Evolutionary conservation across 148 eudicot genomes (phyloP).

Genomic region (Spergularia marina): DNA sequence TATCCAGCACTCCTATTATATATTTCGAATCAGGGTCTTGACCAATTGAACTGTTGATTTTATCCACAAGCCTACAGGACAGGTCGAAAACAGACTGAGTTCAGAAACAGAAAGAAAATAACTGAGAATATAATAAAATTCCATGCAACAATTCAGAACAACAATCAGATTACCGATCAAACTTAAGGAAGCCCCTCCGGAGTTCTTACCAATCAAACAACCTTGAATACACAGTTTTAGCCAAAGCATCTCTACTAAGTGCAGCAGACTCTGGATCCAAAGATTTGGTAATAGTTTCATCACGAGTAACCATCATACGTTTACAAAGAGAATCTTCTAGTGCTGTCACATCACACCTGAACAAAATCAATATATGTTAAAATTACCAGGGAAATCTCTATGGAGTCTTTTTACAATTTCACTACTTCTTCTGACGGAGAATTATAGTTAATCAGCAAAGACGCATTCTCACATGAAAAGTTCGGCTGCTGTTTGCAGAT

Average conservation of each 20-base stretch:
- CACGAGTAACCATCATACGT: conserved; percentile 91
- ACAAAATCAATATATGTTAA: conserved; percentile 8
- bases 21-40: conserved; percentile 80
- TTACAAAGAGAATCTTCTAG: conserved; percentile 93
- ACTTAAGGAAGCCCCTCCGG: conserved; percentile 6
- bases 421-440: not conserved
- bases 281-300: conserved; percentile 81
- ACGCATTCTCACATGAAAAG: conserved; percentile 65
- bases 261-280: conserved; percentile 86
- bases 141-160: not conserved
- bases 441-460: conserved; percentile 19
- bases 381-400: not conserved
- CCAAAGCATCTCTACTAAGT: conserved; percentile 86
- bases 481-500: conserved; percentile 85
- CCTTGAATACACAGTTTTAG: conserved; percentile 86
- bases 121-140: not conserved
- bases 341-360: conserved; percentile 83
- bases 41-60: conserved; percentile 83
- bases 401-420: not conserved
- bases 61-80: conserved; percentile 79
- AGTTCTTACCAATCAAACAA: conserved; percentile 84
- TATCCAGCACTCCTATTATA: conserved; percentile 92
- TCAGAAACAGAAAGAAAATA: not conserved
- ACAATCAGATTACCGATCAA: not conserved
- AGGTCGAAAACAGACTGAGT: not conserved